Percentiles rank a stretch among this genome's conserved stretches.
phyloP scores from a whole-genome alignment of 192 early-diverging fungal species.

The Entomortierella parvispora region DNA sequence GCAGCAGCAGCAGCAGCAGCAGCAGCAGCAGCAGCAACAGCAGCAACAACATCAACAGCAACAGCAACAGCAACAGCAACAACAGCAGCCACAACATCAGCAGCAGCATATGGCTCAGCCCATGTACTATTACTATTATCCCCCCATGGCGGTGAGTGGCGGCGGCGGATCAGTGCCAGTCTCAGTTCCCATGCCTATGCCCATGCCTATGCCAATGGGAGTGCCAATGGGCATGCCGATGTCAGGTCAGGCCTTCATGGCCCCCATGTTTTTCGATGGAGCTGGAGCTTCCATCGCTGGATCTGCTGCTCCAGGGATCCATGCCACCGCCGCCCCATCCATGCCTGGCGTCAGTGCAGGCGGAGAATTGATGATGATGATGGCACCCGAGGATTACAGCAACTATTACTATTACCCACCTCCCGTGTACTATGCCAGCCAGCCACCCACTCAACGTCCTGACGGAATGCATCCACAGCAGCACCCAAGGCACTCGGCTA shows the following conservation, averaged over 20 bases:
- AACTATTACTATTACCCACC: conserved; percentile 48
- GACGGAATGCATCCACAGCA: conserved; percentile 5
- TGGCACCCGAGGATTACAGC: conserved; percentile 41
- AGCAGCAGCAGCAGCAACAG: conserved; percentile 33
- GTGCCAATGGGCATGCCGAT: conserved; percentile 30
- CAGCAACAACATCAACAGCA: conserved; percentile 13
- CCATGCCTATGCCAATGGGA: conserved; percentile 39
- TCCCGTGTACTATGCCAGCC: conserved; percentile 28
- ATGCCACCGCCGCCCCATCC: neutral
- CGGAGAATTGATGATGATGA: conserved; percentile 44
- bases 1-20: conserved; percentile 34
- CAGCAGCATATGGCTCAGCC: conserved; percentile 24
- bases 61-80: conserved; percentile 23
- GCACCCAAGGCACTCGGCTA: neutral
- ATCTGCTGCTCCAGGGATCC: neutral
- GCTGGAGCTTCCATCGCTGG: conserved; percentile 23
- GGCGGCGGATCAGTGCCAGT: conserved; percentile 4
- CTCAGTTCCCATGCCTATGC: conserved; percentile 14
- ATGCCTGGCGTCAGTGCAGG: conserved; percentile 9
- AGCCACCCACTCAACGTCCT: conserved; percentile 16
- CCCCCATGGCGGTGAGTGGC: conserved; percentile 17
- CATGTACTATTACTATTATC: conserved; percentile 49
- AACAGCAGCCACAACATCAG: conserved; percentile 29
- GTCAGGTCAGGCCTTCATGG: conserved; percentile 40
- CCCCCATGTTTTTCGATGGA: conserved; percentile 33